Conservation (phyloP, 768 basidiomycete species). For the Tricholoma matsutake region DNA sequence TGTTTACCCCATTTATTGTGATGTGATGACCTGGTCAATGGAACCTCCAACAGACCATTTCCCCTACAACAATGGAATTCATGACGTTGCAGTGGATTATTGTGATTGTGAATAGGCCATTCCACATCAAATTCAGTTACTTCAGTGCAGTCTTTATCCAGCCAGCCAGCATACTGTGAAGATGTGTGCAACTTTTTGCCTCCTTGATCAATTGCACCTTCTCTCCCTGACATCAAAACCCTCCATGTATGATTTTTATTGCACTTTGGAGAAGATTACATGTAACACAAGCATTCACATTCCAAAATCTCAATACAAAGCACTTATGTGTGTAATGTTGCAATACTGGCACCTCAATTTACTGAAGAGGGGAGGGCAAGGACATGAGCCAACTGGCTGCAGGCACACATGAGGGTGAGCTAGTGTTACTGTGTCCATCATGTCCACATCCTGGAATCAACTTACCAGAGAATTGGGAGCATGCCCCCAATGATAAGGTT, state of each 20-base stretch:
- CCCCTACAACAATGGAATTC: constrained; percentile 21
- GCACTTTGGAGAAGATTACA: constrained; percentile 15
- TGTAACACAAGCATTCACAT: constrained; percentile 22
- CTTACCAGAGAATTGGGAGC: constrained; percentile 17
- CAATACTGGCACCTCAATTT: neutral
- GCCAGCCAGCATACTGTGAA: constrained; percentile 14
- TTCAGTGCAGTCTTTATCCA: constrained; percentile 17
- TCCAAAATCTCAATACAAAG: constrained; percentile 8
- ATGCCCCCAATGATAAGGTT: constrained; percentile 3
- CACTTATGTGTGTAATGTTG: constrained; percentile 11
- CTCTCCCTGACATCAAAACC: constrained; percentile 26
- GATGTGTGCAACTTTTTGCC: constrained; percentile 23
- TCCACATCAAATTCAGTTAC: constrained; percentile 13
- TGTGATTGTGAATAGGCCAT: constrained; percentile 8
- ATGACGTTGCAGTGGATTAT: constrained; percentile 11
- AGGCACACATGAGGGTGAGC: constrained; percentile 19
- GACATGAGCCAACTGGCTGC: constrained; percentile 17
- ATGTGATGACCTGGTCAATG: no score
- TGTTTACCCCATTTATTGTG: no score
- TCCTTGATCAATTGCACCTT: constrained; percentile 23
- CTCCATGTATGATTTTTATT: constrained; percentile 29
- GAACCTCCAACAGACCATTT: no score
- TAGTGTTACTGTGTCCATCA: constrained; percentile 22
- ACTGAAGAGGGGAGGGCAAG: constrained; percentile 22
- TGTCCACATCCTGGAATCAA: constrained; percentile 27